Evolutionary conservation across 1,139 yeast genomes (phyloP).

Genomic region (Candida smagusa): DNA sequence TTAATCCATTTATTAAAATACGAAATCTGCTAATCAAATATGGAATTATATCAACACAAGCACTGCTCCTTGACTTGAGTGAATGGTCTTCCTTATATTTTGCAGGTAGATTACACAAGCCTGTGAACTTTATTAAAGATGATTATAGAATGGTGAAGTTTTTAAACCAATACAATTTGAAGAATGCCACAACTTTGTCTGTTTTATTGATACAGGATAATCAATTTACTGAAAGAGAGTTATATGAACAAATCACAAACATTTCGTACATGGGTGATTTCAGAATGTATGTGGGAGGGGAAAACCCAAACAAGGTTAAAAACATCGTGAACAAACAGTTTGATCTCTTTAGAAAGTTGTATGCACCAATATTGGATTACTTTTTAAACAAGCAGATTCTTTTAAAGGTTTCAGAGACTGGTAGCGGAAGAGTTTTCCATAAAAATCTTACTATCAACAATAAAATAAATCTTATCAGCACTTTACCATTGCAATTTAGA

Average conservation of each 20-base stretch:
- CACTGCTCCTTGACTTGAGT: slow-evolving; percentile 61
- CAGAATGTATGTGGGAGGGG: slow-evolving; percentile 83
- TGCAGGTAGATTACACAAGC: slow-evolving; percentile 94
- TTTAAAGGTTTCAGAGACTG: slow-evolving; percentile 12
- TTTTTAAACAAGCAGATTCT: slow-evolving; percentile 21
- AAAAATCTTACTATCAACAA: slow-evolving; percentile 16
- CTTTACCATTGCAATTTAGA: slow-evolving; percentile 54
- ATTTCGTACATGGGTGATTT: slow-evolving; percentile 90
- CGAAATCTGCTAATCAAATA: slow-evolving; percentile 65
- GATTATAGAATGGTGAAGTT: slow-evolving; percentile 54
- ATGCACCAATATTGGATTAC: slow-evolving; percentile 54
- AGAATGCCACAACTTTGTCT: slow-evolving; percentile 77
- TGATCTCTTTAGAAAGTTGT: slow-evolving; percentile 63
- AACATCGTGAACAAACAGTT: slow-evolving; percentile 84
- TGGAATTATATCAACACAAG: slow-evolving; percentile 72
- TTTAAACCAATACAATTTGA: slow-evolving; percentile 72
- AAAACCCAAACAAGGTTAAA: slow-evolving; percentile 81
- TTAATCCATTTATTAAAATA: slow-evolving; percentile 81
- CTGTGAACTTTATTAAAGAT: slow-evolving; percentile 72
- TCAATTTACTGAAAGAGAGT: slow-evolving; percentile 56
- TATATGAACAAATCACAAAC: slow-evolving; percentile 75
- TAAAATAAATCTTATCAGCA: slow-evolving; percentile 31
- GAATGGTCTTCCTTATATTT: slow-evolving; percentile 84
- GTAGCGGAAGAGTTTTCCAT: slow-evolving; percentile 17
- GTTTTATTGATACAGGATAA: slow-evolving; percentile 42